Base-by-base conservation (phyloP, 1,284 basidiomycete species). In the Sporisorium scitamineum region DNA sequence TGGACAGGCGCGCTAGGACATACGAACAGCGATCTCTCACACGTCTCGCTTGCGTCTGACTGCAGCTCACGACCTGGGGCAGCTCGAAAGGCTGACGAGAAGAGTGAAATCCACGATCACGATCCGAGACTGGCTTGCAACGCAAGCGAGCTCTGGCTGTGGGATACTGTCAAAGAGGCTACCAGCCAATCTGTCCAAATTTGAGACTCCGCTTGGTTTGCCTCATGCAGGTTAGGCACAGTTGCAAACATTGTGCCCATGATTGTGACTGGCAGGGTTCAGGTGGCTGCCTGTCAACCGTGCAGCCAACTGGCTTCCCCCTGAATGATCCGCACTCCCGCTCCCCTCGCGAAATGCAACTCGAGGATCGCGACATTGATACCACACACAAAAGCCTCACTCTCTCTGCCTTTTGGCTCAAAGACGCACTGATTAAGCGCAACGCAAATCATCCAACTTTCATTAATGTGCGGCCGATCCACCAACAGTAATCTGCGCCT, bases 281-380 rank as follows among this genome's bases (percentile, higher is more conserved):
- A n/a, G n/a, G 45, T 45, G 44, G 18, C 31, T 9, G 2, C 51
- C 32, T 52, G 51, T 52, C 52, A 54, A 54, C 52, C 37, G 26
- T 29, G 37, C 52, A 54, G 52, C 53, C n/a, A 53, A n/a, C n/a
- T n/a, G n/a, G n/a, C n/a, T n/a, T n/a, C n/a, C n/a, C n/a, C n/a
- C n/a, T n/a, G n/a, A n/a, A n/a, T 37, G 34, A 37, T 41, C 24
- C 37, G 14, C 24, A 27, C 37, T 41, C 18, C 22, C 52, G 29
- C 16, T 5, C 26, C 11, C 11, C 20, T 22, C 4, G 20, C 41
- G 41, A 42, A 42, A 27, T 42, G 41, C 7, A n/a, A 44, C 18
- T 22, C 29, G 48, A 32, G 29, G 20, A 51, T 32, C 51, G 34
- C 51, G 26, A 26, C 41, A 29, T 54, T n/a, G 53, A 18, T 31